Evolutionary conservation across 2,329 filamentous ascomycete species (phyloP), one percentile per base, ranked within the genome.

Genomic region (Phoma sp.): DNA sequence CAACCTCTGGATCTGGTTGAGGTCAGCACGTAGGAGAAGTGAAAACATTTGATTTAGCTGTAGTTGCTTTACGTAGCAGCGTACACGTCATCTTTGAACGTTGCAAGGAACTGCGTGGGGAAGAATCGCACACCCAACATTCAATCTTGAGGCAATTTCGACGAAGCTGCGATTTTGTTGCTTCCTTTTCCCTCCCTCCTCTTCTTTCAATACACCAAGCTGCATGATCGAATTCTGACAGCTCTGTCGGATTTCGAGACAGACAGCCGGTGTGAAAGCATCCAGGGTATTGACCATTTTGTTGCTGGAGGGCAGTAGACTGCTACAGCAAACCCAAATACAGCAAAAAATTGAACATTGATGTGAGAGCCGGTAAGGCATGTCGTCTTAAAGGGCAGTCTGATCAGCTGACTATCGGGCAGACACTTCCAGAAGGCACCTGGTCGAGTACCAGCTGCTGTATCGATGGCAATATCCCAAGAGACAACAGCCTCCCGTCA

Each of bases 351-450:
- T 13, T 33, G 35, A 33, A 35, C 35, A 6, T 39, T 36, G 17
- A 51, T 21, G 22, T 27, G 35, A 19, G 41, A 29, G 9, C 39
- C 45, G 13, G 41, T 27, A 8, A 51, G 27, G 8, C 35, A 24
- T 19, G 48, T 44, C n/a, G 25, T 32, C 25, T 22, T 51, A 7
- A 33, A 38, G 3, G 33, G 48, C 27, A 21, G 7, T 15, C 9
- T 25, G 19, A 6, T 45, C 35, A 7, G 6, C 43, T 43, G 43
- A 61, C 62, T n/a, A 38, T 70, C 64, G 7, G 57, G 65, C 1
- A 67, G 19, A 21, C 52, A 61, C 12, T 63, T 53, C 65, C 63
- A 68, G 31, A 65, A 70, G 2, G 62, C 65, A 32, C 52, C 8
- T 62, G 56, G 10, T 60, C 62, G 8, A 68, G 56, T 12, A 57